Base-by-base conservation (phyloP, 2,329 filamentous ascomycete genomes). In the Ceratocystiopsis brevicomis region DNA sequence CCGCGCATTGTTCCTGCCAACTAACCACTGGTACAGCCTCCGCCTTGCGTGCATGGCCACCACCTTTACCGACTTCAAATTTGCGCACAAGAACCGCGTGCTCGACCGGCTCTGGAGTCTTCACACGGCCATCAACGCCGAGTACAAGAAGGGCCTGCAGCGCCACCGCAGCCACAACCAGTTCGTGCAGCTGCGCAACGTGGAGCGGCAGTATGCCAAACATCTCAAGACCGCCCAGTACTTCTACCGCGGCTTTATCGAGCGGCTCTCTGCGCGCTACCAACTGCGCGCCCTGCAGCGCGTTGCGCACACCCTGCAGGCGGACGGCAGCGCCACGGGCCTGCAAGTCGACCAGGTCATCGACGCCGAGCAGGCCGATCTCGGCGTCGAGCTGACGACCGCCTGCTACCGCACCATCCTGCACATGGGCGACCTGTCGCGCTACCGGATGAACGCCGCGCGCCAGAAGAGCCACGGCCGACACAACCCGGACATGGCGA, bases 141-240 rank as follows among this genome's bases (percentile, higher is more conserved):
- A 78, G 55, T 94, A 88, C 62, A 74, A 83, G 54, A 78, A 76
- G 54, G 67, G 75, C 44, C 64, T 88, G 49, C 65, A 67, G 51
- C 69, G 68, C 51, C 63, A 75, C 40, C 64, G 65, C 48, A 59
- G 64, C 41, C 59, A 63, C 46, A 66, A 66, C 44, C 65, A 71
- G 47, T 65, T 66, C 6, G 73, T 80, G 13, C 68, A 75, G 59
- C 76, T 75, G 53, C 76, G 87, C 49, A 90, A 86, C 59, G 66
- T 88, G 41, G 79, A 83, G 57, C 87, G 82, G 60, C 70, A 78
- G 49, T 96, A 92, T 59, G 67, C 79, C 45, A 73, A 76, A 51
- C 96, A 93, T 58, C 75, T 96, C 52, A 92, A 88, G 60, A 79
- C 78, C 39, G 81, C 85, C 50, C 83, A 90, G 59, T 76, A 76